Evolutionary conservation across 768 basidiomycete species (phyloP), one percentile per base, ranked within the genome.

Genomic region (Paxillus ammoniavirescens): DNA sequence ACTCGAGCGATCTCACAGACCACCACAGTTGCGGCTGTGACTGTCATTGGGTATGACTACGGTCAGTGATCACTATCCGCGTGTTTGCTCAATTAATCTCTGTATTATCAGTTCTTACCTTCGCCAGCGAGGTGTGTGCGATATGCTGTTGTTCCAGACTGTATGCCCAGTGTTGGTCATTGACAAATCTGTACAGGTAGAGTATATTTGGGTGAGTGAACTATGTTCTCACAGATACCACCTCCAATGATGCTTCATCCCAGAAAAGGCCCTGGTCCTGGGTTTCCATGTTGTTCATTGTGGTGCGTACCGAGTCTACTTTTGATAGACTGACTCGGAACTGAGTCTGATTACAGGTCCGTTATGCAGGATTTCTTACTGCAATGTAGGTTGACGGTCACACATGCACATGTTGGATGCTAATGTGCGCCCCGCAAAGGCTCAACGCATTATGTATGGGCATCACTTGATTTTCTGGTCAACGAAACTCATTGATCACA

Each of bases 21-120:
- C 9, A 3, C 17, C 12, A 12, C 42, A 66, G 64, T 65, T 4
- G 44, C 30, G 17, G n/a, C 47, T 18, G 23, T 13, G n/a, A 42
- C 61, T 2, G 63, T 38, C 2, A 37, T 60, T n/a, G 1, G 13
- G n/a, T 62, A 65, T 49, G 63, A 65, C 21, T 64, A 65, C 38
- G n/a, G 64, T 65, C 43, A 49, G 33, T 10, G 33, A 10, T 33
- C 12, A 9, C 33, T 17, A n/a, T 17, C 14, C 8, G 0, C 10
- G 15, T 37, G n/a, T 15, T 17, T 40, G 15, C 38, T 40, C 18
- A 43, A 12, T 9, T 12, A 37, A 37, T 8, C 15, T 2, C 17
- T 14, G 8, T 47, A 8, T 26, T n/a, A 5, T 45, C 38, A 65
- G 64, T 56, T 23, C 31, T 65, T 13, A 49, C 56, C 0, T 49